phyloP scores from a whole-genome alignment of 371 early-diverging fungal species.

The Haplosporangium sp. region DNA sequence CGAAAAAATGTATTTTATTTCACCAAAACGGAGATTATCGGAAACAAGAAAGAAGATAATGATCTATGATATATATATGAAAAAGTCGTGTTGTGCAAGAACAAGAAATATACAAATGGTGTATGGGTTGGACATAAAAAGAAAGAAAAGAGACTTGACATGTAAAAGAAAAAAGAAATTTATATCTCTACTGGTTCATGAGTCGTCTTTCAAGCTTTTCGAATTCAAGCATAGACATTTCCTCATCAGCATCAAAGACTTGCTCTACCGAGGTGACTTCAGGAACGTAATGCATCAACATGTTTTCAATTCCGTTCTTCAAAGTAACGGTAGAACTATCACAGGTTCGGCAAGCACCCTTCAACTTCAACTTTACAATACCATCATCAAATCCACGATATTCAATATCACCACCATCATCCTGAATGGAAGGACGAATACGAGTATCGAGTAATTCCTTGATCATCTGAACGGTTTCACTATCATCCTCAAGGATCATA shows the following conservation, averaged over 20 bases:
- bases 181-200: conserved; percentile 53
- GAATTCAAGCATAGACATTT: conserved; percentile 49
- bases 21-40: no score
- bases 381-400: conserved; percentile 91
- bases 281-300: conserved; percentile 98
- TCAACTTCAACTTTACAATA: conserved; percentile 89
- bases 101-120: not conserved
- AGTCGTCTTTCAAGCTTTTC: conserved; percentile 54
- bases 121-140: no score
- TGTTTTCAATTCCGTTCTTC: conserved; percentile 98
- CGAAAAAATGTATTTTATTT: no score
- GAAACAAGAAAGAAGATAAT: no score
- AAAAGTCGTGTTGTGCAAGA: no score
- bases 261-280: conserved; percentile 96
- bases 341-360: conserved; percentile 97
- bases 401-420: conserved; percentile 98
- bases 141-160: no score
- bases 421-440: conserved; percentile 96
- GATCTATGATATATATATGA: no score
- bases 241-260: conserved; percentile 63
- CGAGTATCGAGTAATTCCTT: conserved; percentile 96
- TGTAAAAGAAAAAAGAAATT: not conserved
- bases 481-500: conserved; percentile 81
- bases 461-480: conserved; percentile 95
- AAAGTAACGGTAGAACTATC: conserved; percentile 89